Conservation (phyloP, 225 moss, liverwort and hornwort species). For the Polytrichum commune region DNA sequence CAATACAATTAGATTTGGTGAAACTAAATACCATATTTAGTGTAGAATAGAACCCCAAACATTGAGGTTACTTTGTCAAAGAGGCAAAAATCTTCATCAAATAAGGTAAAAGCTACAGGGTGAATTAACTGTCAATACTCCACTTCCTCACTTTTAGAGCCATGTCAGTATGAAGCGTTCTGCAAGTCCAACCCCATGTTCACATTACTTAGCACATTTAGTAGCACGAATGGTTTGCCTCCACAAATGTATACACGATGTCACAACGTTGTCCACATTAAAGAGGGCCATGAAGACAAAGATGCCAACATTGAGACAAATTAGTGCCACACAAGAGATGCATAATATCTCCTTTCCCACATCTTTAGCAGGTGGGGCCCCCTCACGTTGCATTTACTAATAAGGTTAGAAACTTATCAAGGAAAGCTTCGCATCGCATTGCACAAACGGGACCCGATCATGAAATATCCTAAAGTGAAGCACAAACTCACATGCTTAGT, state of each 20-base stretch:
- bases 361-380: conserved; percentile 73
- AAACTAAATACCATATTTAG: no score
- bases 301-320: no score
- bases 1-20: no score
- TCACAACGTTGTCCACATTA: no score
- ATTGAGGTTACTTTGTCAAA: conserved; percentile 86
- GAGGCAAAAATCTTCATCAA: conserved; percentile 67
- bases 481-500: no score
- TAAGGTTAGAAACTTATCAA: background rate
- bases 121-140: conserved; percentile 67
- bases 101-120: conserved; percentile 57
- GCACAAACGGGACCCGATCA: background rate
- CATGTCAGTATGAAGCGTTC: conserved; percentile 63
- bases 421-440: background rate
- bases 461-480: no score
- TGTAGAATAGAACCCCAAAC: no score
- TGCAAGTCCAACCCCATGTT: conserved; percentile 19
- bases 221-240: no score
- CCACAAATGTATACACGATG: no score
- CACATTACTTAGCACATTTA: no score
- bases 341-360: conserved; percentile 44
- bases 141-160: conserved; percentile 62
- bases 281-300: no score
- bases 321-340: no score
- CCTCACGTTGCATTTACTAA: conserved; percentile 63